Evolutionary conservation across 257 asterid species (phyloP), one percentile per base, ranked within the genome.

Genomic region (Lantana camara): DNA sequence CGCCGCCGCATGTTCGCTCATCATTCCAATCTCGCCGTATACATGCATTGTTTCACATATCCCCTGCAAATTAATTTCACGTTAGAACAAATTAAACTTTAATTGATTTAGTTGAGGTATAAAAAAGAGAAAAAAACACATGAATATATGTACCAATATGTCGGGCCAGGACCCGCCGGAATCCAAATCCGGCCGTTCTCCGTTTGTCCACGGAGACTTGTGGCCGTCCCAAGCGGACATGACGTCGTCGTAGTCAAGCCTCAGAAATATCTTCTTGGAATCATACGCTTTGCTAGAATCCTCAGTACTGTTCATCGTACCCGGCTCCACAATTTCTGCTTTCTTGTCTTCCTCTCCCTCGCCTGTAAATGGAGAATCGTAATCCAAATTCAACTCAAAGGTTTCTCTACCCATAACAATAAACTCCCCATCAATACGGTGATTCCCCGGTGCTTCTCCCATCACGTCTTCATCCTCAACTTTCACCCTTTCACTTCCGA

Each of bases 171-270:
- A 78, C 9, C 75, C 84, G 6, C 27, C 47, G 30, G 83, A 72
- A 57, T 85, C 79, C 34, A 86, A 47, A 41, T 82, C 76, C 7
- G 95, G 96, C 53, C 95, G 83, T 75, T 81, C 84, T 19, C 96
- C 96, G 44, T 70, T 75, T 0, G 78, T 82, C 98, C 98, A 92
- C 0, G 95, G 98, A 12, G 87, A 85, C 73, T 71, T 79, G 23
- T 77, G 67, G 7, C 65, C 82, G 50, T 79, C 93, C 99, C 99
- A 93, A 44, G 91, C 87, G 0, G 87, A 75, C 20, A 85, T 57
- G 0, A 93, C 90, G 0, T 86, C 75, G 2, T 85, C 77, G 51
- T 82, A 82, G 64, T 93, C 87, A 7, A 93, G 92, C 66, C 80
- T 87, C 77, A 93, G 72, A 37, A 78, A 79, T n/a, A 78, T 79